Base-by-base conservation (phyloP, 176 grass and related monocot species). In the Carex myosuroides region DNA sequence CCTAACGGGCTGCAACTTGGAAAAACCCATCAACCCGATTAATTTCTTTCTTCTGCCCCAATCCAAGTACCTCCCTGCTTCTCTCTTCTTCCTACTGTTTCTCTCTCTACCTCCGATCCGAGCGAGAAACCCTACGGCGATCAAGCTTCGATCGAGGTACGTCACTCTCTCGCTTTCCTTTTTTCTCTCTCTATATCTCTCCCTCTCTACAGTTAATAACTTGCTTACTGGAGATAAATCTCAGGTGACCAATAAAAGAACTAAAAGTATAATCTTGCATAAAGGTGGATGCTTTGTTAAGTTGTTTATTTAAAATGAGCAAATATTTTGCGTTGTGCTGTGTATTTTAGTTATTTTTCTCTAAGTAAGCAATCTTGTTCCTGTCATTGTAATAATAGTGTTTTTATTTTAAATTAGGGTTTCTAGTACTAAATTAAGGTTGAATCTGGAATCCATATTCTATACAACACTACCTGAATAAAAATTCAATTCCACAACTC, bases 31-130 rank as follows among this genome's bases (percentile, higher is more conserved):
- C 24, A 75, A 75, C 6, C 71, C 71, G 21, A 75, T 30, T 50
- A 26, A 14, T 54, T 56, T 32, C 59, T 81, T 81, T 81, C 79
- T 81, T 81, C 60, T 55, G 63, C 80, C 63, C 80, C 80, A 83
- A 83, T 55, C 80, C 61, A 83, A 64, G 22, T 64, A 62, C 69
- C 42, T 6, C 39, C 6, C 32, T 62, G 2, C 35, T 58, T 58
- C 33, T 48, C 14, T 55, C 30, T 83, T 24, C 41, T 68, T 32
- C 26, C 61, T 33, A 13, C 80, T 55, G 60, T 53, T 32, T 66
- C 81, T 83, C 62, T 66, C 60, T 50, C 37, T 52, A 21, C 10
- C 60, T 83, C 13, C 63, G 24, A 66, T 66, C n/a, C 60, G 1
- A 46, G 26, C 22, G 62, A 83, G 61, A 83, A 83, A 55, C 81